Conservation (phyloP, 306 rosid species). For the Senna tora region DNA sequence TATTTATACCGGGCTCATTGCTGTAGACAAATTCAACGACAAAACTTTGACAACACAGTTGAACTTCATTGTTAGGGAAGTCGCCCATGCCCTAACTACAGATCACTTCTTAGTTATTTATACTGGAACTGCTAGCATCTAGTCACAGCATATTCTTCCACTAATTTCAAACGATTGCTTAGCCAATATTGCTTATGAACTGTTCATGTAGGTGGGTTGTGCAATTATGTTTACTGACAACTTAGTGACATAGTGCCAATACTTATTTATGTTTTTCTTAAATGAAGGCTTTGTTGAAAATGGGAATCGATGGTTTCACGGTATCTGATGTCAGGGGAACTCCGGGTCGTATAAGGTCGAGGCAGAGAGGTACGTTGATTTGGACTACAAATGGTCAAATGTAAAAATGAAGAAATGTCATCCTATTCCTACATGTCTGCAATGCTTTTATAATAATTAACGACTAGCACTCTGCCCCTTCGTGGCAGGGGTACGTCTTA, state of each 20-base stretch:
- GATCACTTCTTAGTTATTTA: too few species aligned
- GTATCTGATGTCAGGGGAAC: constrained; percentile 83
- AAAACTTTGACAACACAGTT: not conserved
- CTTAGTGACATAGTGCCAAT: constrained; percentile 19
- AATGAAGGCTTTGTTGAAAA: constrained; percentile 74
- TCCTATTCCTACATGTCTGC: constrained; percentile 5
- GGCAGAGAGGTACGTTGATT: constrained; percentile 77
- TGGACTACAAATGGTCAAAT: not conserved
- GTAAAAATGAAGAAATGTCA: constrained; percentile 8
- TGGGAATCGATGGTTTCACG: constrained; percentile 88
- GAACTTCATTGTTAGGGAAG: not conserved
- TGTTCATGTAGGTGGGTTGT: constrained; percentile 15
- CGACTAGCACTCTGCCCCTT: too few species aligned
- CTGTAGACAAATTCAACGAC: too few species aligned
- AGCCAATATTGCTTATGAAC: not conserved
- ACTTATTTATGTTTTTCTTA: constrained; percentile 25
- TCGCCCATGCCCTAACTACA: not conserved
- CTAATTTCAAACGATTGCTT: constrained; percentile 18
- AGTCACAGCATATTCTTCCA: not conserved
- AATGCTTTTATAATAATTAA: constrained; percentile 21
- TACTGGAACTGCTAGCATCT: not conserved
- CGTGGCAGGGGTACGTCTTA: too few species aligned
- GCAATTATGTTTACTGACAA: not conserved
- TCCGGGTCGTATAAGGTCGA: too few species aligned
- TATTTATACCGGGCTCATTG: too few species aligned